These are phyloP conservation scores for Aspergillus sp. DNA, from an alignment of 2,329 filamentous ascomycete genomes.

Conservation along the genomic window DNA sequence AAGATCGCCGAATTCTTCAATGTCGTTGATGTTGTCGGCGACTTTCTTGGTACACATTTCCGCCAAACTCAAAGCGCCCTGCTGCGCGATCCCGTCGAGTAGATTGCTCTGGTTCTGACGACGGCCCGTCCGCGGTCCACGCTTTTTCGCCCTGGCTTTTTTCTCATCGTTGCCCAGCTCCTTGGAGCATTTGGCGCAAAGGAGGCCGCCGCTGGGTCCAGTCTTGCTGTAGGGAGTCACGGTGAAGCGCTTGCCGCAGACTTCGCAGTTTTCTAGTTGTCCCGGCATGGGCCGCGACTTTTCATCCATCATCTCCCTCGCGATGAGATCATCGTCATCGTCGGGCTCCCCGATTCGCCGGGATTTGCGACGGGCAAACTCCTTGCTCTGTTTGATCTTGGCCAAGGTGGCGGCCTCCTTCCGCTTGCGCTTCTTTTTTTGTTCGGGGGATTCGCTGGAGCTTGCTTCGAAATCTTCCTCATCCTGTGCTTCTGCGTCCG, in stretches of 20 bases:
- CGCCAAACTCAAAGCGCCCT: conserved; percentile 43
- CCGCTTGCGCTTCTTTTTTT: conserved; percentile 57
- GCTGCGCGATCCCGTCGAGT: conserved; percentile 65
- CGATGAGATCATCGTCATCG: conserved; percentile 48
- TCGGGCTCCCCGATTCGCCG: conserved; percentile 42
- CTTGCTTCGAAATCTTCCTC: conserved; percentile 34
- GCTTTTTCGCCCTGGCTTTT: conserved; percentile 53
- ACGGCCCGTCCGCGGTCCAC: conserved; percentile 58
- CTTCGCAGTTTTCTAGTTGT: conserved; percentile 83
- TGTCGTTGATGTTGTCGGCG: conserved; percentile 61
- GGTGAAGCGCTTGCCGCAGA: conserved; percentile 84
- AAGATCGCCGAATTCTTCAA: conserved; percentile 65
- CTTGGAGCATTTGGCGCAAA: conserved; percentile 80
- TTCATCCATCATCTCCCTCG: conserved; percentile 54
- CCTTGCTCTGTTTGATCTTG: conserved; percentile 52
- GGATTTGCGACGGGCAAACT: conserved; percentile 46
- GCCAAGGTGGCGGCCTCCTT: conserved; percentile 46
- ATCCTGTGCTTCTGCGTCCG: conserved; percentile 31
- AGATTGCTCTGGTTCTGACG: conserved; percentile 80
- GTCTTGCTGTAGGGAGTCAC: conserved; percentile 86
- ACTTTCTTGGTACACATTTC: conserved; percentile 65
- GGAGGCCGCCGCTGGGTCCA: conserved; percentile 78
- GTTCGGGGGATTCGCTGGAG: conserved; percentile 41
- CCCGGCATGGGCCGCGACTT: conserved; percentile 66
- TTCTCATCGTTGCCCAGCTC: conserved; percentile 68